These are phyloP conservation scores for Aspergillus indologenus DNA, from an alignment of 495 filamentous ascomycete species.

Conservation along the genomic window DNA sequence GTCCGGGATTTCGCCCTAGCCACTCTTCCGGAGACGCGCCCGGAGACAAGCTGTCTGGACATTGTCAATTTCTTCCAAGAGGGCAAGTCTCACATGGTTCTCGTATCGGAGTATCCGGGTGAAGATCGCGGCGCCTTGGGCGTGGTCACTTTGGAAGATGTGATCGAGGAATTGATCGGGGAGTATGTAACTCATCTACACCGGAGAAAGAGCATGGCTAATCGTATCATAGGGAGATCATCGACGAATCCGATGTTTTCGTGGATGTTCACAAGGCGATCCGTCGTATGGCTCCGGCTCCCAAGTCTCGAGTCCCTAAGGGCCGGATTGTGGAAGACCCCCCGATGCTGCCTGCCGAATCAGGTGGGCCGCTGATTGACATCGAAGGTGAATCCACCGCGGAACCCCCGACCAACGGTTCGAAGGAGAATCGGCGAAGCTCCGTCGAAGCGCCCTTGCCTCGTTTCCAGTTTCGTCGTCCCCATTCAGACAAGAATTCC, in stretches of 20 bases:
- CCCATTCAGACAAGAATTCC: conserved; percentile 26
- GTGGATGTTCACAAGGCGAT: conserved; percentile 97
- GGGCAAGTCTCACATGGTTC: conserved; percentile 97
- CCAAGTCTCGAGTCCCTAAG: conserved; percentile 58
- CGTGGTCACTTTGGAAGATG: conserved; percentile 94
- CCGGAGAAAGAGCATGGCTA: conserved; percentile 4
- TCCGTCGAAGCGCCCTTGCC: conserved; percentile 53
- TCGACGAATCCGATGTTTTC: conserved; percentile 92
- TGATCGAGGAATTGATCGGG: conserved; percentile 97
- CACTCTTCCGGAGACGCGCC: conserved; percentile 88
- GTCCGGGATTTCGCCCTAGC: conserved; percentile 90
- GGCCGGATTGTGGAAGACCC: conserved; percentile 53
- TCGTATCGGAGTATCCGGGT: conserved; percentile 87
- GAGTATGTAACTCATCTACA: conserved; percentile 62
- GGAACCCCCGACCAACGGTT: conserved; percentile 10
- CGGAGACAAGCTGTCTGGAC: conserved; percentile 93
- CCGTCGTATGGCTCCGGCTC: conserved; percentile 68
- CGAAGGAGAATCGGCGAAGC: conserved; percentile 29
- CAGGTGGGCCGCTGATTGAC: conserved; percentile 37
- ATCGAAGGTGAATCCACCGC: conserved; percentile 20
- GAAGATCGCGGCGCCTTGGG: conserved; percentile 86
- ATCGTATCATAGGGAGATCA: conserved; percentile 58
- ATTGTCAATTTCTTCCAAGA: conserved; percentile 99
- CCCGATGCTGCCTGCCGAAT: conserved; percentile 30
- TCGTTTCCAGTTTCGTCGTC: conserved; percentile 41